These are phyloP conservation scores for Zymoseptoria brevis DNA, from an alignment of 2,329 filamentous ascomycete genomes.

Conservation along the genomic window DNA sequence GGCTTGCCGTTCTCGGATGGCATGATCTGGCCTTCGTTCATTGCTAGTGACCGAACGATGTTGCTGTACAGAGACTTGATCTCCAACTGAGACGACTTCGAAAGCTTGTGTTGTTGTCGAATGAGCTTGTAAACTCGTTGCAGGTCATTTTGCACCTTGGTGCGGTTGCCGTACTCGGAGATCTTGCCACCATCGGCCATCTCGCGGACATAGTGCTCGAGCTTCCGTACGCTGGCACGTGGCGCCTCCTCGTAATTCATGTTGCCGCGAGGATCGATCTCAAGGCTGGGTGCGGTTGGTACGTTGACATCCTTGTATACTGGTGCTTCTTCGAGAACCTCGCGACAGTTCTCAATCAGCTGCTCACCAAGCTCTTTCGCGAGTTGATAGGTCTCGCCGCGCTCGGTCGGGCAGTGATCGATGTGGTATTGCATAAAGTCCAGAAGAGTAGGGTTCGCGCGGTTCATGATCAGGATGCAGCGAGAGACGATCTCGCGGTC, in stretches of 20 bases:
- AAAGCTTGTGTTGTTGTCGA: conserved; percentile 95
- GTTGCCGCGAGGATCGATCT: conserved; percentile 85
- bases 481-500: conserved; percentile 97
- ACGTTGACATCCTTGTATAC: conserved; percentile 94
- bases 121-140: conserved; percentile 96
- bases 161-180: conserved; percentile 95
- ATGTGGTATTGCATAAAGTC: conserved; percentile 99
- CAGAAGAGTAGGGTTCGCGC: conserved; percentile 87
- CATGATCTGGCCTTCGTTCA: conserved; percentile 98
- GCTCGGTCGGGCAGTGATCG: conserved; percentile 93
- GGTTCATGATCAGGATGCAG: conserved; percentile 99
- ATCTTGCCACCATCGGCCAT: conserved; percentile 99
- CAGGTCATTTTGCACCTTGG: conserved; percentile 94
- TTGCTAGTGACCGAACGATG: conserved; percentile 84
- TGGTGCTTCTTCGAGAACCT: conserved; percentile 73
- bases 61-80: conserved; percentile 94
- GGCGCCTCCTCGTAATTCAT: conserved; percentile 85
- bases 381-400: conserved; percentile 95
- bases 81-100: conserved; percentile 90
- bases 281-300: conserved; percentile 85
- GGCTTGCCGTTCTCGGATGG: conserved; percentile 72
- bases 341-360: conserved; percentile 95
- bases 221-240: conserved; percentile 81
- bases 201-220: conserved; percentile 96
- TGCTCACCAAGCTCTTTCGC: conserved; percentile 89